Base-by-base conservation (phyloP, 202 grass and related monocot species). In the Bolboschoenoplectus hybrid region DNA sequence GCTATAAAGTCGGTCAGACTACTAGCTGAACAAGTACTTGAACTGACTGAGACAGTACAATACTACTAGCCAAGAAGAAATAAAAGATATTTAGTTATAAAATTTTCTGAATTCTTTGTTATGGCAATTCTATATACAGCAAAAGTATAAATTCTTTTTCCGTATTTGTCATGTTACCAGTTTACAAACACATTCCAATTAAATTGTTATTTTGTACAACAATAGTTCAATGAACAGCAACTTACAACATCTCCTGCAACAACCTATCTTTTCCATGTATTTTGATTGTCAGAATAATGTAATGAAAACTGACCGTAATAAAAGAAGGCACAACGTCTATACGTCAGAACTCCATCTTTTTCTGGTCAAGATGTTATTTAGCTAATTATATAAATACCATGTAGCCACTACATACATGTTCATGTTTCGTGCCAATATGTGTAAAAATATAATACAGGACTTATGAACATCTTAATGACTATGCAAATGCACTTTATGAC, bases 381-480 rank as follows among this genome's bases (percentile, higher is more conserved):
- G 69, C 69, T 47, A 73, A 73, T 26, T 47, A 65, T 17, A 82
- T 20, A 81, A 62, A 43, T 13, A 32, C 13, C 53, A 81, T 26
- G 17, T 11, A 26, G 55, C 16, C 36, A 39, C 78, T 63, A 47
- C 14, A 80, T 45, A 40, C 35, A 6, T 10, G 72, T 35, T 75
- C 26, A 36, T 75, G 26, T 75, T 53, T 32, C 47, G 36, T 76
- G 26, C 47, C 1, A 55, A 76, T 76, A 76, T 38, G 45, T 5
- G 17, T 47, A 2, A 39, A 67, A 39, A 67, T 13, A 14, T 11
- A 38, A 38, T 67, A 39, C 63, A 14, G 67, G 39, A 70, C 1
- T 44, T 6, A 17, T 16, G 1, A 45, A 45, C 36, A 44, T 19
- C 16, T 20, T 45, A 45, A 45, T 44, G 14, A 17, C 67, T 71